These are phyloP conservation scores for Pseudocercospora eumusae DNA, from an alignment of 2,329 filamentous ascomycete species.

Conservation along the genomic window DNA sequence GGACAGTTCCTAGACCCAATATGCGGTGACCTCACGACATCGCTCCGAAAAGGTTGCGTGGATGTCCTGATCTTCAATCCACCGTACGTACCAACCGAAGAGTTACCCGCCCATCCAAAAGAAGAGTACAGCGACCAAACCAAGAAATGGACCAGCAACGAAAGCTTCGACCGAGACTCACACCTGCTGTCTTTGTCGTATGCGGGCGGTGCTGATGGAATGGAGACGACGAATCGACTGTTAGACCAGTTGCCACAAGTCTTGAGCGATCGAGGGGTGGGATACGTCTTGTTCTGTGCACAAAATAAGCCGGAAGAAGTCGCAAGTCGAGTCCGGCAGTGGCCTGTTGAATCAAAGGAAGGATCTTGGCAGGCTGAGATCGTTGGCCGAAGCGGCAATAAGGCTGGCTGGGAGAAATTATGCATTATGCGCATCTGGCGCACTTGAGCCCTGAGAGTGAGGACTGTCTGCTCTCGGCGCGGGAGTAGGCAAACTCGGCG, in stretches of 20 bases:
- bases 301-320: conserved; percentile 83
- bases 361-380: conserved; percentile 69
- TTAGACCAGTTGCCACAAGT: conserved; percentile 67
- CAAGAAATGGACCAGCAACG: conserved; percentile 17
- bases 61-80: conserved; percentile 96
- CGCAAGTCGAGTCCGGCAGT: conserved; percentile 60
- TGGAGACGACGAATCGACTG: conserved; percentile 86
- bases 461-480: background rate
- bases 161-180: conserved; percentile 73
- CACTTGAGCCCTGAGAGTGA: conserved; percentile 8
- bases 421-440: conserved; percentile 86
- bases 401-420: conserved; percentile 92
- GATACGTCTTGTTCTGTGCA: conserved; percentile 85
- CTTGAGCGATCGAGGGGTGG: conserved; percentile 69
- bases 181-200: conserved; percentile 83
- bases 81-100: conserved; percentile 87
- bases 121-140: conserved; percentile 8
- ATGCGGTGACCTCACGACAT: conserved; percentile 68
- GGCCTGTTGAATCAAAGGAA: conserved; percentile 46
- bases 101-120: conserved; percentile 57
- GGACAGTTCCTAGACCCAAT: conserved; percentile 65
- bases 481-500: background rate
- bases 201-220: conserved; percentile 84
- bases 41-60: conserved; percentile 61
- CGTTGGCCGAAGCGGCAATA: conserved; percentile 79